Percentiles rank a stretch among this genome's conserved stretches.
Evolutionary conservation across 148 eudicot genomes (phyloP).

Genomic region (Fallopia convolvulus): DNA sequence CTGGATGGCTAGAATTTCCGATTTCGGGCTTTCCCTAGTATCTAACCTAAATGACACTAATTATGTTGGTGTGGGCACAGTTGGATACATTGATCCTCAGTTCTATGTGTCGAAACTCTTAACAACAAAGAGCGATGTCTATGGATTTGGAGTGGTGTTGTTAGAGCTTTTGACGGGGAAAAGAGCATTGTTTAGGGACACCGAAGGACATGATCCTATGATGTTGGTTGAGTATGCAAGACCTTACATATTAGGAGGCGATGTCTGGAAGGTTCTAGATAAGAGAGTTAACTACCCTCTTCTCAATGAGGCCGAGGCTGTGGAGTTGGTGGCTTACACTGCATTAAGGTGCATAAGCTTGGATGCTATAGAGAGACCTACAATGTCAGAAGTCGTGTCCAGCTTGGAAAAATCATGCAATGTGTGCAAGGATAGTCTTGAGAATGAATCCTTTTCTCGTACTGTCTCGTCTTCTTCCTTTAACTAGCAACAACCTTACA

Average conservation of each 20-base stretch:
- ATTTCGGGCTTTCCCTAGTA: conserved; percentile 43
- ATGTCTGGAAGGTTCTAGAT: conserved; percentile 43
- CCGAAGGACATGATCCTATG: conserved; percentile 22
- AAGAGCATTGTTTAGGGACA: conserved; percentile 42
- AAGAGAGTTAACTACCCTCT: conserved; percentile 35
- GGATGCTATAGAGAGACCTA: conserved; percentile 51
- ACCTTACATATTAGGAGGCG: conserved; percentile 37
- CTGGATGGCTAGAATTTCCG: conserved; percentile 49
- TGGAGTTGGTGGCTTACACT: conserved; percentile 49
- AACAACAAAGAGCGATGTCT: conserved; percentile 57
- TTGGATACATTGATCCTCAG: conserved; percentile 66
- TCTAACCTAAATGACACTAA: conserved; percentile 24
- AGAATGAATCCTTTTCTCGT: background rate
- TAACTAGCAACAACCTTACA: background rate
- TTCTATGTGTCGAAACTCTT: conserved; percentile 48
- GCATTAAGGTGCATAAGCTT: conserved; percentile 50
- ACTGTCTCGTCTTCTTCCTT: background rate
- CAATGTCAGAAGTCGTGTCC: conserved; percentile 45
- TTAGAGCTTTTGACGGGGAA: conserved; percentile 53
- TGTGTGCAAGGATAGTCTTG: conserved; percentile 34
- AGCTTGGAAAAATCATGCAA: conserved; percentile 48
- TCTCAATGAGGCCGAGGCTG: conserved; percentile 44
- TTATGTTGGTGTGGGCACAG: conserved; percentile 28
- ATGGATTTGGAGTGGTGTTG: conserved; percentile 61
- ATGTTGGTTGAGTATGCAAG: conserved; percentile 52